Conservation (phyloP, 2,329 filamentous ascomycete genomes). For the Helminthosporium solani region DNA sequence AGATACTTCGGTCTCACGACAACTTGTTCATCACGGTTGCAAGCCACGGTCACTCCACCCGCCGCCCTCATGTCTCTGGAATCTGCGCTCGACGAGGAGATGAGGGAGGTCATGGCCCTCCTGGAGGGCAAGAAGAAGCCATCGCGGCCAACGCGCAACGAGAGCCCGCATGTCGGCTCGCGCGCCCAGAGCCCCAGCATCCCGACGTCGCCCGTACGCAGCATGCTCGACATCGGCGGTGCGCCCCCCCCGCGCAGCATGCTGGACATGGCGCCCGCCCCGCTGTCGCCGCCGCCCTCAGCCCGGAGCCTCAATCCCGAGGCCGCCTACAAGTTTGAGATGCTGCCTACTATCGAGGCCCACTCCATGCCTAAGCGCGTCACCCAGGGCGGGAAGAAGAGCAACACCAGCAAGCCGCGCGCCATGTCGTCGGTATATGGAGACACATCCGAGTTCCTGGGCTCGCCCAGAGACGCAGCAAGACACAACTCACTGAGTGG, state of each 20-base stretch:
- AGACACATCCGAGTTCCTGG: slow-evolving; percentile 23
- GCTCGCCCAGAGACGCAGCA: slow-evolving; percentile 25
- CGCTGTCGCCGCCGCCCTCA: slow-evolving; percentile 31
- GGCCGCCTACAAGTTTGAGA: slow-evolving; percentile 47
- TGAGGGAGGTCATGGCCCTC: slow-evolving; percentile 69
- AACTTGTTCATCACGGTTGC: neutral
- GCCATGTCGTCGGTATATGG: slow-evolving; percentile 50
- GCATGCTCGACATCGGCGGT: slow-evolving; percentile 52
- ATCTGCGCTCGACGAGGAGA: slow-evolving; percentile 74
- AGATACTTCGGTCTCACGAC: too few relatives aligned
- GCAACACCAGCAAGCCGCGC: slow-evolving; percentile 32
- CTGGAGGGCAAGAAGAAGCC: slow-evolving; percentile 55
- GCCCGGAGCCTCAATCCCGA: slow-evolving; percentile 36
- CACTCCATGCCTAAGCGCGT: slow-evolving; percentile 46
- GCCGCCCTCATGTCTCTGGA: slow-evolving; percentile 67
- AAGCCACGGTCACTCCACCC: slow-evolving; percentile 3
- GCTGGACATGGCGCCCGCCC: slow-evolving; percentile 39
- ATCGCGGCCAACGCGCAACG: slow-evolving; percentile 23
- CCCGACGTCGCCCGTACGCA: slow-evolving; percentile 62
- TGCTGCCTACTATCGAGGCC: slow-evolving; percentile 48
- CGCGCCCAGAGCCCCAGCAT: slow-evolving; percentile 58
- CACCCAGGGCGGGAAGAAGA: slow-evolving; percentile 46
- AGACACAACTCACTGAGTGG: slow-evolving; percentile 45
- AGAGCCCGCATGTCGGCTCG: slow-evolving; percentile 36
- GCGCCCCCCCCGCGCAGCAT: slow-evolving; percentile 34